These are phyloP conservation scores for Chenopodium suecicum DNA, from an alignment of 148 eudicot species.

Conservation along the genomic window DNA sequence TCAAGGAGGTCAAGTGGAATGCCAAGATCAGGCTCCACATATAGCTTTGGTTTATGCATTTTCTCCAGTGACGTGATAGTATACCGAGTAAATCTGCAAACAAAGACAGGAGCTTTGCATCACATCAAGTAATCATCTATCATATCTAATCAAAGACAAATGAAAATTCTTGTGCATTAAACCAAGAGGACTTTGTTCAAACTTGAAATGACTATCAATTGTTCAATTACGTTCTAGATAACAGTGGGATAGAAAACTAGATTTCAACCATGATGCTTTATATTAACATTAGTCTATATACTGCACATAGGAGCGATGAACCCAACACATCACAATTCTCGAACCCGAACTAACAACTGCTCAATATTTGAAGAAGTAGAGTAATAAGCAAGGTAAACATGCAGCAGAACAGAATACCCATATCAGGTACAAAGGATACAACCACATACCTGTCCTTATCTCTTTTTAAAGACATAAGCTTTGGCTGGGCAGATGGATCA, in stretches of 20 bases:
- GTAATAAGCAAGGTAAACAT: not conserved
- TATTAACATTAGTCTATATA: not conserved
- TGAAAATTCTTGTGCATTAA: not conserved
- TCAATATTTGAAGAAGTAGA: not conserved
- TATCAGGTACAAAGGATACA: not conserved
- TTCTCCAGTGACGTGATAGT: slow-evolving; percentile 85
- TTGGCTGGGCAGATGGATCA: slow-evolving; percentile 86
- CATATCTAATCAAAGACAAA: not conserved
- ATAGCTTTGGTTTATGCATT: slow-evolving; percentile 83
- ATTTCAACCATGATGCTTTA: not conserved
- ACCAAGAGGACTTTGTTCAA: not conserved
- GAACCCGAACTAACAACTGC: not conserved
- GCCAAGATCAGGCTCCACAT: slow-evolving; percentile 94
- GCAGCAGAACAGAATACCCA: not conserved
- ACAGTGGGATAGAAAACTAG: not conserved
- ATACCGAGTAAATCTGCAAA: slow-evolving; percentile 81
- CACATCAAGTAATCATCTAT: not conserved
- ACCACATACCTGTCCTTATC: slow-evolving; percentile 79
- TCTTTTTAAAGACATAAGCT: slow-evolving; percentile 67
- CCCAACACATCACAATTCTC: not conserved
- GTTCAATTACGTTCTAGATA: not conserved
- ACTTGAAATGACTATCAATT: not conserved
- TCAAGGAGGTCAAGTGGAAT: slow-evolving; percentile 98
- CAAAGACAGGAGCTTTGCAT: slow-evolving; percentile 12
- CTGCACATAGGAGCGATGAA: not conserved